Base-by-base conservation (phyloP, 1,284 basidiomycete genomes). In the Ceratobasidium theobromae region DNA sequence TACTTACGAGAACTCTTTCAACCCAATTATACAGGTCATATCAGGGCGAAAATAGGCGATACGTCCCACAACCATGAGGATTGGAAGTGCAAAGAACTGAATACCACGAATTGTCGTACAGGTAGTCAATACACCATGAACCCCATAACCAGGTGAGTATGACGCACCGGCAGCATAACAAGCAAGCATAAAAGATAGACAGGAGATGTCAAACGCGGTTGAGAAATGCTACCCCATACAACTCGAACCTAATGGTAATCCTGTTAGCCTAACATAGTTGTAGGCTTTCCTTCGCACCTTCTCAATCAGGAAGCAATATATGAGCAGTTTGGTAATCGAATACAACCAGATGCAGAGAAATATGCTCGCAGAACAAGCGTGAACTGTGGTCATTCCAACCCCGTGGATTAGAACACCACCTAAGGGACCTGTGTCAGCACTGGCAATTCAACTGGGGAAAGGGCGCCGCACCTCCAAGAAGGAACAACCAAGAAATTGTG, bases 1-100 rank as follows among this genome's bases (percentile, higher is more conserved):
- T 60, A 75, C 54, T 78, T 38, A 45, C 43, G 43, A 45, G 18
- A 11, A 45, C 18, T 8, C 9, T 45, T 45, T 45, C 43, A 45
- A 21, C 6, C 43, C 43, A 45, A 45, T 9, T 8, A 45, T n/a
- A 21, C 43, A 45, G 18, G 43, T n/a, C 43, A 45, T 45, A 45
- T 45, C 43, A 9, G 43, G 18, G 12, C 18, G 9, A 14, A 45
- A 45, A n/a, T 14, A 45, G 18, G 43, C 43, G 43, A 45, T 45
- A 14, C 43, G 43, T 21, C 43, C 43, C 18, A 45, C 43, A 6
- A 21, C 18, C 9, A 45, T 9, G 12, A 45, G 5, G 18, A n/a
- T n/a, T 45, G 43, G 43, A 6, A 45, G 6, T 45, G 43, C 43
- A 45, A 11, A 11, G 18, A 45, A 45, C 43, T 45, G 43, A 45